Base-by-base conservation (phyloP, 1,139 yeast genomes). In the Nadsonia starkeyi-henricii region DNA sequence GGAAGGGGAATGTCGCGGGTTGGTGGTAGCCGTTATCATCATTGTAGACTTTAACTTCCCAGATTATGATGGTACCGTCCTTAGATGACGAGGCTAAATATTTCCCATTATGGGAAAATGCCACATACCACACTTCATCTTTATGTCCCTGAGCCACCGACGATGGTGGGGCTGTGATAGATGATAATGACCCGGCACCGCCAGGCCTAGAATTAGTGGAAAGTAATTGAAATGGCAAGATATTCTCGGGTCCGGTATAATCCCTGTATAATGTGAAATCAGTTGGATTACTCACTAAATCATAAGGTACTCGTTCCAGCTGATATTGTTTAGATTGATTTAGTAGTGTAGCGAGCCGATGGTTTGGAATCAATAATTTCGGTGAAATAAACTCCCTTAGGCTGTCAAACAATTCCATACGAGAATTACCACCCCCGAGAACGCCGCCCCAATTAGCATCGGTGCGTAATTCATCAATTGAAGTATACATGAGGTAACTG, bases 81-180 rank as follows among this genome's bases (percentile, higher is more conserved):
- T 78, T 74, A 12, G 93, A 80, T 0, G 91, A 86, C 0, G 91
- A 76, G 9, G 86, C 95, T 47, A 89, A 67, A 54, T 70, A 79
- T 52, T 71, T 72, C 1, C 96, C 96, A 64, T 75, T 74, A 42
- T 88, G 85, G 2, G 93, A 82, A 60, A 85, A 88, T 52, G 77
- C 76, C 17, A 83, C 71, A 58, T 73, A 81, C 96, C 96, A 89
- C 4, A 85, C 93, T 61, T 89, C 96, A 56, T 82, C 79, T 0
- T 69, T 65, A 59, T 85, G 93, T 47, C 71, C 69, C 1, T 66
- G 60, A 20, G 86, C 57, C 0, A 69, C 62, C 28, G 28, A 5
- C 5, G 9, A 5, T 23, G 28, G 9, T 23, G 9, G 9, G 28
- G 28, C 8, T 23, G 28, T 23, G 9, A 9, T 23, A 23, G 28